Evolutionary conservation across 2,329 filamentous ascomycete genomes (phyloP), one percentile per base, ranked within the genome.

Genomic region (Talaromyces atroroseus): DNA sequence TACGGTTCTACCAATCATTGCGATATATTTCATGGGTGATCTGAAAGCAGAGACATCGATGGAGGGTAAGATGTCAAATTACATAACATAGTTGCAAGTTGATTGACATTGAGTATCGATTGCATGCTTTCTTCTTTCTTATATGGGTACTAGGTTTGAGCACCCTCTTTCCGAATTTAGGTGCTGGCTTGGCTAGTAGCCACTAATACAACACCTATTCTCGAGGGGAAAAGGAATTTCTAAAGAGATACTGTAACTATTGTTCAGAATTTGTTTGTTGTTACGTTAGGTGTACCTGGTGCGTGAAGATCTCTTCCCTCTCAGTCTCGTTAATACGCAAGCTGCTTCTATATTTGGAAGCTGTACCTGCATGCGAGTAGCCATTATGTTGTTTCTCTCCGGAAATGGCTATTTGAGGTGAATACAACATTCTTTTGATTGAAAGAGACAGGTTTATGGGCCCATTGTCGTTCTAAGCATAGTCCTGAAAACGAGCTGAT

Each of bases 101-200:
- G 36, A 38, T 38, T 5, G 12, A 11, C 32, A 38, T 38, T 7
- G 4, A 38, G n/a, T 24, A 18, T 24, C 42, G 24, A 11, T 24
- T 46, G 21, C 21, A 24, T 14, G 5, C 14, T 8, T 11, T 1
- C 32, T 18, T 20, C 45, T 20, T 21, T 20, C 20, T 10, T 26
- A 5, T 4, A 26, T 6, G 1, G 18, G 47, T 40, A 47, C 42
- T 40, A 47, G 51, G 36, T 16, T 18, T 2, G 1, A 2, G 5
- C 24, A 32, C 44, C 44, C 29, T 54, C 29, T 40, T 54, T 54
- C 52, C 52, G 52, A 18, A 54, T 38, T 48, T 48, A 16, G 42
- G 11, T 40, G 8, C 26, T 5, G 10, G 2, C 5, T 3, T 5
- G 2, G 21, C 46, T 34, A 26, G 10, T 48, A 11, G 12, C 40